Base-by-base conservation (phyloP, 176 grass and related monocot species). In the Carex pumila region DNA sequence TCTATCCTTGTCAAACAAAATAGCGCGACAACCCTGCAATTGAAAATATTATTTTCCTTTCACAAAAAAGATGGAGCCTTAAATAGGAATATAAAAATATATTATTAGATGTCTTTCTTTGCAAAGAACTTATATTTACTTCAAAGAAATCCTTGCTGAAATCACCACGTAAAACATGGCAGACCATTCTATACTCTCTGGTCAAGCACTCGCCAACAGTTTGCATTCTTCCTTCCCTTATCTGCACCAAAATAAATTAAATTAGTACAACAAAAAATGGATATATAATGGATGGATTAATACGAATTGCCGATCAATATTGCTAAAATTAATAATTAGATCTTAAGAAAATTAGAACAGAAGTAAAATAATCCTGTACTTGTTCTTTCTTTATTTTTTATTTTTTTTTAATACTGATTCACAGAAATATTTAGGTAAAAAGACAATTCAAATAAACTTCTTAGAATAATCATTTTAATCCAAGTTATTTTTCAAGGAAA, bases 181-280 rank as follows among this genome's bases (percentile, higher is more conserved):
- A 93, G 87, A 89, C 87, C 91, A 95, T 90, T 88, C 96, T 93
- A 81, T 98, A 98, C 70, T 98, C 96, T 90, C 91, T 85, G 50
- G 61, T 88, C 49, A 98, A 85, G 81, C 95, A 98, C 77, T 98
- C 91, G 1, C 91, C 93, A 69, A 95, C 37, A 83, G 85, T 90
- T 83, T 95, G 91, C 10, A 79, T 61, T 66, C 96, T 87, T 22
- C 95, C 96, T 90, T 93, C 83, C 87, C 96, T 93, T 89, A 98
- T 98, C 96, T 98, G 85, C 59, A 80, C 22, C 61, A 55, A 81
- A 63, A 81, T 30, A 25, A 65, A 50, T 63, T 64, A 57, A 60
- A 57, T 31, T 43, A 43, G 32, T 64, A 43, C 0, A 53, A 31
- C 2, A 12, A 5, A 52, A 17, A 65, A 63, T 63, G 31, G 15